phyloP scores from a whole-genome alignment of 345 rosid species.

The Aquilaria malaccensis region DNA sequence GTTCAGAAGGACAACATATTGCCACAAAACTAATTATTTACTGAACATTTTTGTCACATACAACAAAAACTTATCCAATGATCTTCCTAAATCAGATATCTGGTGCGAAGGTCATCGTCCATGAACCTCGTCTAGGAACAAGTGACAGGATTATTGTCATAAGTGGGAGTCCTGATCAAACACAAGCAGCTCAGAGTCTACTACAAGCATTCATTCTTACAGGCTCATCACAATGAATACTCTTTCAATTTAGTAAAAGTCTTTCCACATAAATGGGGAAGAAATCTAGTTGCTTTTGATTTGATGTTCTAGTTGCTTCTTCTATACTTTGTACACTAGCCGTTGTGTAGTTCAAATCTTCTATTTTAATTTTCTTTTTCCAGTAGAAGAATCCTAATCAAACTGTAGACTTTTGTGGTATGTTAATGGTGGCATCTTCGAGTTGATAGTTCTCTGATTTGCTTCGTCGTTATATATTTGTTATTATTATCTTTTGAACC shows the following conservation, averaged over 20 bases:
- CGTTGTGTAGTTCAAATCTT: too few species aligned
- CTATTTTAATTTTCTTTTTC: too few species aligned
- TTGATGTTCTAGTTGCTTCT: too few species aligned
- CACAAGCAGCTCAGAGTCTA: constrained; percentile 94
- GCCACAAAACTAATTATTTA: constrained; percentile 1
- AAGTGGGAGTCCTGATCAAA: constrained; percentile 93
- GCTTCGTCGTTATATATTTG: too few species aligned
- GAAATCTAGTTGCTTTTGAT: constrained; percentile 2
- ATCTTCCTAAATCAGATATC: constrained; percentile 67
- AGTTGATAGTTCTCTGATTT: too few species aligned
- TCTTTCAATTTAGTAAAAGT: constrained; percentile 3
- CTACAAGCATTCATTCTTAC: constrained; percentile 90
- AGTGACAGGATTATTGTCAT: constrained; percentile 79
- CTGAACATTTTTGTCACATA: constrained; percentile 10
- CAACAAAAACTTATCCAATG: constrained; percentile 21
- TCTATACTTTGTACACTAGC: too few species aligned
- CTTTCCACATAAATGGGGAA: constrained; percentile 8
- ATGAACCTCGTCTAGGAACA: constrained; percentile 67
- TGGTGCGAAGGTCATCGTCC: constrained; percentile 89
- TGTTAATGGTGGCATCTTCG: too few species aligned
- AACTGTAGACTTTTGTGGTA: too few species aligned
- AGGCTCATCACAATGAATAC: constrained; percentile 37
- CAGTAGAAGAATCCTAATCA: too few species aligned
- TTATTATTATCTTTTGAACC: too few species aligned
- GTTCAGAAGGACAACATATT: neutral